Evolutionary conservation across 768 basidiomycete genomes (phyloP).

Genomic region (Tricholoma sp.): DNA sequence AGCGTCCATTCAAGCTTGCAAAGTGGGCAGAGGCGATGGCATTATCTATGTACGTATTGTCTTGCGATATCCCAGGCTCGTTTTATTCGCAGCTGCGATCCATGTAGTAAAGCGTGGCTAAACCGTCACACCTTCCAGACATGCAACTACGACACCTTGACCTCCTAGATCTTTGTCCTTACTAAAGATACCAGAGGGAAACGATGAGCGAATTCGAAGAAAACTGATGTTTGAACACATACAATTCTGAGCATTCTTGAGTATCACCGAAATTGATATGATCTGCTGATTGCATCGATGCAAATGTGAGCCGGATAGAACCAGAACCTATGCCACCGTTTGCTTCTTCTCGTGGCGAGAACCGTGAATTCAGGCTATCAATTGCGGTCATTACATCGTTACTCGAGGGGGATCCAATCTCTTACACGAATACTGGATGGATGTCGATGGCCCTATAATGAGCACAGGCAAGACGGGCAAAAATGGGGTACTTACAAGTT

Average conservation of each 20-base stretch:
- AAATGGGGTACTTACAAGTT: not conserved
- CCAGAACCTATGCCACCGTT: not conserved
- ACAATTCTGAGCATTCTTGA: not conserved
- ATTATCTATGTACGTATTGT: too few species aligned
- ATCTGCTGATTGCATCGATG: not conserved
- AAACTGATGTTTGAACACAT: not conserved
- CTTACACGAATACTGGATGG: not conserved
- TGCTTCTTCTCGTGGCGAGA: not conserved
- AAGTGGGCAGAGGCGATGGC: too few species aligned
- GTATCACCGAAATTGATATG: too few species aligned
- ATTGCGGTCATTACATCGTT: not conserved
- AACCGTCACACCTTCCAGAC: too few species aligned
- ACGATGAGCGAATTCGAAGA: not conserved
- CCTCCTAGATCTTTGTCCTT: too few species aligned
- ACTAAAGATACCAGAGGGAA: too few species aligned
- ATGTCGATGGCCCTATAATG: too few species aligned
- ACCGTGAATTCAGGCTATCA: not conserved
- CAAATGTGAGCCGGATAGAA: not conserved
- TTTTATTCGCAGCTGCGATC: too few species aligned
- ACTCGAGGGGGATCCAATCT: not conserved
- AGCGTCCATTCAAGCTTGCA: too few species aligned
- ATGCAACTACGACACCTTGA: too few species aligned
- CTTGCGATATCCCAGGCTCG: too few species aligned
- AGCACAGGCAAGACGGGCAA: not conserved
- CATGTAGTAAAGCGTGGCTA: too few species aligned